A percentile compares a stretch with the other conserved stretches of the same genome.
These are phyloP conservation scores for Claviceps quebecensis DNA, from an alignment of 2,329 filamentous ascomycete genomes.

Conservation along the genomic window DNA sequence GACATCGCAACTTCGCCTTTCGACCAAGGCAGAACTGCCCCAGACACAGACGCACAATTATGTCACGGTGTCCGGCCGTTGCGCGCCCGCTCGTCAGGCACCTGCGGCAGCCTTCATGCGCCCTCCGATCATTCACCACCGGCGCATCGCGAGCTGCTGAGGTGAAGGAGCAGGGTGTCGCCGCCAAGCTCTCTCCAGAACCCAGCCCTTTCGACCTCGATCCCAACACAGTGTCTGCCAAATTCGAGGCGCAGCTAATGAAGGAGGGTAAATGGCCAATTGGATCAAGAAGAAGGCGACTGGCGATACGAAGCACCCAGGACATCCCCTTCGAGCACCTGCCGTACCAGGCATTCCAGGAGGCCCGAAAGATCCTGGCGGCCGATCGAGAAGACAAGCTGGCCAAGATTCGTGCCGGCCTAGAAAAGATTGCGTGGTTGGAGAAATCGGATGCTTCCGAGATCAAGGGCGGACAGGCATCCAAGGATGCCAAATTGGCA, in stretches of 20 bases:
- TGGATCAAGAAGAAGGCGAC: constrained; percentile 72
- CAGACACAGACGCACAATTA: constrained; percentile 15
- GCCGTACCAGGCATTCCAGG: constrained; percentile 96
- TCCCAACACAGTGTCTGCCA: constrained; percentile 51
- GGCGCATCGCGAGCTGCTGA: constrained; percentile 19
- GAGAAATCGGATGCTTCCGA: constrained; percentile 42
- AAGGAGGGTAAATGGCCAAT: constrained; percentile 56
- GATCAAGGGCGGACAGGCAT: constrained; percentile 46
- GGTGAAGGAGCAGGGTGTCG: constrained; percentile 9
- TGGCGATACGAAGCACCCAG: constrained; percentile 48
- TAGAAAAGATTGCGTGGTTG: constrained; percentile 54
- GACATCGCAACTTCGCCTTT: neutral
- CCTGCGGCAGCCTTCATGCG: constrained; percentile 26
- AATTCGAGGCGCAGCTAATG: constrained; percentile 50
- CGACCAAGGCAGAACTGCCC: too few species aligned
- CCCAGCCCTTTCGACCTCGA: constrained; percentile 37
- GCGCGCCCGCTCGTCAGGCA: constrained; percentile 41
- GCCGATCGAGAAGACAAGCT: constrained; percentile 74
- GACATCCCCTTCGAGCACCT: constrained; percentile 82
- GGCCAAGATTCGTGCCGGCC: constrained; percentile 51
- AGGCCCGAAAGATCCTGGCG: constrained; percentile 71
- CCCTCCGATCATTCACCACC: constrained; percentile 23
- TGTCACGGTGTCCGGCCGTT: constrained; percentile 48
- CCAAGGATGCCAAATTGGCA: constrained; percentile 51
- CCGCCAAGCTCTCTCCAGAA: constrained; percentile 6